Evolutionary conservation across 768 basidiomycete species (phyloP), one percentile per base, ranked within the genome.

Genomic region (Suillus subalutaceus): DNA sequence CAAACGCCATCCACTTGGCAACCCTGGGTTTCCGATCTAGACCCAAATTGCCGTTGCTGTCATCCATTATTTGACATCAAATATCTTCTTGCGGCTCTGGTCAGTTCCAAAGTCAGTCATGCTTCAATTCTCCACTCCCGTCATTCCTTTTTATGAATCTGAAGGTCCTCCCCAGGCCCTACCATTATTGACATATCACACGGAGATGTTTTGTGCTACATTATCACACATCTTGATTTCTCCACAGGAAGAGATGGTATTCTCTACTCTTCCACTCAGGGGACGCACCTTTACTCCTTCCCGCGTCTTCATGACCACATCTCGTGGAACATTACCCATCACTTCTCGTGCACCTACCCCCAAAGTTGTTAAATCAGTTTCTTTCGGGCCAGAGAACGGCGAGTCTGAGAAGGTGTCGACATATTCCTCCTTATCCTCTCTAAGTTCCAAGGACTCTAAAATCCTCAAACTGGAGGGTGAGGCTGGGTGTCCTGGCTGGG

Each of bases 381-480:
- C n/a, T 3, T 50, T 50, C 4, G 5, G 23, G 1, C 1, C 48
- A 50, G 43, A 44, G 43, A 44, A 18, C 43, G 8, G 18, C 6
- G 6, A 44, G 43, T 18, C 43, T 7, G 43, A 18, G 18, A 20
- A 44, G 43, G 18, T 44, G 43, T 44, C 6, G 8, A 44, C 3
- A 41, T 12, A 13, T 7, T 50, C 48, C 23, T 50, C 48, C 48
- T 7, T 50, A 1, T 50, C 48, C 3, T 50, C 48, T 4, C 1
- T 50, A 6, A 10, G 13, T 50, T 50, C 48, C 48, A 23, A 7
- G 3, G 48, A 50, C 3, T 50, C 23, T 23, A 63, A 66, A 23
- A 68, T 70, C 44, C 57, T 63, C 6, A 70, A 66, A 41, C 65
- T 57, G 5, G 52, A 63, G 7, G 48, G 62, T n/a, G 64, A 69